Percentiles rank a stretch among this genome's conserved stretches.
Conservation (phyloP, 257 asterid genomes). For the Solanum gandarillasii region DNA sequence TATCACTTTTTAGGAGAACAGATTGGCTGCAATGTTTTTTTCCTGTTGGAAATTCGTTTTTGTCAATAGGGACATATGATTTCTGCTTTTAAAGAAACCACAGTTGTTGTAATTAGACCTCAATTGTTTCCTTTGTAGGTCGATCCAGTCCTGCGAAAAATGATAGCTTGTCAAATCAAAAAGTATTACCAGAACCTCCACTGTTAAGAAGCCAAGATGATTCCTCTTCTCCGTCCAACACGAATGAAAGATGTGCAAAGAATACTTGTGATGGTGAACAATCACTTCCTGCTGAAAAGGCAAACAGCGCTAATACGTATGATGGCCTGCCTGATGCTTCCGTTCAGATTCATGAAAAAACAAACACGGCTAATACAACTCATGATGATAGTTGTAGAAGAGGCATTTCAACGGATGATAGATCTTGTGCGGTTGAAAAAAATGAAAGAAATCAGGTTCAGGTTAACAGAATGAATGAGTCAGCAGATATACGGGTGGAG, state of each 20-base stretch:
- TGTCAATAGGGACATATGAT: slow-evolving; percentile 6
- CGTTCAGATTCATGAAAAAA: slow-evolving; percentile 65
- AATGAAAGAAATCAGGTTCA: slow-evolving; percentile 9
- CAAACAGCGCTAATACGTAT: no score
- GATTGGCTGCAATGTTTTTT: not conserved
- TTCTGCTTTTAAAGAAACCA: not conserved
- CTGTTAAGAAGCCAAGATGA: slow-evolving; percentile 70
- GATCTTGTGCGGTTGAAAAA: slow-evolving; percentile 18
- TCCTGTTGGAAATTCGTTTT: not conserved
- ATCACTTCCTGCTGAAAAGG: slow-evolving; percentile 25
- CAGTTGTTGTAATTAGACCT: not conserved
- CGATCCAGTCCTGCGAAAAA: slow-evolving; percentile 45
- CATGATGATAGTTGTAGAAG: no score
- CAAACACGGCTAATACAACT: slow-evolving; percentile 17
- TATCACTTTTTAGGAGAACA: not conserved
- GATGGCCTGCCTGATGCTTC: slow-evolving; percentile 64
- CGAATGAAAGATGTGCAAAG: slow-evolving; percentile 45
- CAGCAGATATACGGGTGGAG: slow-evolving; percentile 18
- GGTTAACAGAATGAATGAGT: slow-evolving; percentile 19
- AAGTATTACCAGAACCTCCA: slow-evolving; percentile 66
- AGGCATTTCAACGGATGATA: slow-evolving; percentile 31
- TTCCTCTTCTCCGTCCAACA: slow-evolving; percentile 67
- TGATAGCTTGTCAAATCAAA: slow-evolving; percentile 40
- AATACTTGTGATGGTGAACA: slow-evolving; percentile 56
- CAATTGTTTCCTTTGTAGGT: slow-evolving; percentile 25